A percentile compares a stretch with the other conserved stretches of the same genome.
Conservation (phyloP, 805 yeast genomes). For the Wickerhamomyces strasburgensis region DNA sequence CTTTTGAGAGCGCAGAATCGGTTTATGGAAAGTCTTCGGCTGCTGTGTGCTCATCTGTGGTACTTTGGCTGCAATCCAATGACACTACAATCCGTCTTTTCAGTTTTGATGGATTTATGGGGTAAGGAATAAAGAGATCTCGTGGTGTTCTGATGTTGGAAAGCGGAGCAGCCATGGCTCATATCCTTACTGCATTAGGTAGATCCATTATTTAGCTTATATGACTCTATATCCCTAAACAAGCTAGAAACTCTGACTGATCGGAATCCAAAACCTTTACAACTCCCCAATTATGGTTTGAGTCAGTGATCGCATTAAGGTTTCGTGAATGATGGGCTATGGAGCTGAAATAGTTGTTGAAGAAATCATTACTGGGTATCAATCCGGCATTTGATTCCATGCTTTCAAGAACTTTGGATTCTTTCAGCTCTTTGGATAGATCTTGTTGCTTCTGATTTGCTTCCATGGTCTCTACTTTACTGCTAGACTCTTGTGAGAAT, state of each 20-base stretch:
- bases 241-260: conserved; percentile 11
- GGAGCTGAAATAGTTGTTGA: conserved; percentile 14
- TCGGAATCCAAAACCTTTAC: conserved; percentile 7
- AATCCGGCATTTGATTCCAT: conserved; percentile 18
- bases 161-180: too few relatives aligned
- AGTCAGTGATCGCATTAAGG: background rate
- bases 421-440: conserved; percentile 11
- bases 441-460: conserved; percentile 7
- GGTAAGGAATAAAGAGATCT: background rate
- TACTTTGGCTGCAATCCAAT: too few relatives aligned
- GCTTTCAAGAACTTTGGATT: conserved; percentile 15
- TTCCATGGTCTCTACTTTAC: background rate
- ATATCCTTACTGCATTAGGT: too few relatives aligned
- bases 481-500: background rate
- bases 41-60: background rate
- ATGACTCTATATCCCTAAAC: too few relatives aligned
- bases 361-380: conserved; percentile 21
- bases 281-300: conserved; percentile 5
- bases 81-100: too few relatives aligned
- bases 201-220: too few relatives aligned
- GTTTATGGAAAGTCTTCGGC: conserved; percentile 18
- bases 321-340: conserved; percentile 14
- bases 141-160: background rate
- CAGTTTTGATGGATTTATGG: background rate
- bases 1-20: conserved; percentile 1